Evolutionary conservation across 352 stramenopile genomes (phyloP), one percentile per base, ranked within the genome.

Genomic region (Pythium apleroticum): DNA sequence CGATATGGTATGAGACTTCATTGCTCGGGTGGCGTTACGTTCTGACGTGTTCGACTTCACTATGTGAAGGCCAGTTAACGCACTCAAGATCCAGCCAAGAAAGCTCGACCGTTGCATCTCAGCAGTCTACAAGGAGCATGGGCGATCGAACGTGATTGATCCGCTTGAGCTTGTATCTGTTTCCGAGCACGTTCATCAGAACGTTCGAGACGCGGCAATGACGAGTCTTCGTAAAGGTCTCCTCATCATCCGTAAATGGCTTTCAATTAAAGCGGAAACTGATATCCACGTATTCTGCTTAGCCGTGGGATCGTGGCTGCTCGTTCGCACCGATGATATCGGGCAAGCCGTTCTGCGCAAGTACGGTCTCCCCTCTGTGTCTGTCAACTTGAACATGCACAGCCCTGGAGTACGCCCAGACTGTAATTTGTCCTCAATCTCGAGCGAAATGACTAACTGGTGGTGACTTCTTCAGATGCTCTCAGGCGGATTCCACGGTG

Each of bases 351-450:
- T 74, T 27, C 30, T 74, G 3, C 31, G 24, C 0, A 24, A 49
- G 25, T 69, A 63, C 30, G 67, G 61, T 0, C 49, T 74, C 28
- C 30, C 67, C 10, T 69, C 37, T 8, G 57, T 69, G 19, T 61
- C 67, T 2, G 28, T 52, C 5, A 61, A 33, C 24, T 55, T 74
- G 19, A 74, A 69, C 62, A 63, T 74, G 52, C 67, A 74, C 28
- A 74, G 61, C 30, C 57, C 28, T 12, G 67, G 67, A 22, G 67
- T 74, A 67, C 12, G 60, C n/a, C n/a, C n/a, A n/a, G n/a, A n/a
- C n/a, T 33, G 3, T 41, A 41, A 24, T 25, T 22, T 3, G 17
- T 25, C 7, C 39, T 39, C 31, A 25, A 33, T 55, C 6, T 39
- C 24, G 22, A 46, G 37, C 17, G 14, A 46, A 46, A 9, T 46